Conservation (phyloP, 495 filamentous ascomycete species). For the Xylaria bambusicola region DNA sequence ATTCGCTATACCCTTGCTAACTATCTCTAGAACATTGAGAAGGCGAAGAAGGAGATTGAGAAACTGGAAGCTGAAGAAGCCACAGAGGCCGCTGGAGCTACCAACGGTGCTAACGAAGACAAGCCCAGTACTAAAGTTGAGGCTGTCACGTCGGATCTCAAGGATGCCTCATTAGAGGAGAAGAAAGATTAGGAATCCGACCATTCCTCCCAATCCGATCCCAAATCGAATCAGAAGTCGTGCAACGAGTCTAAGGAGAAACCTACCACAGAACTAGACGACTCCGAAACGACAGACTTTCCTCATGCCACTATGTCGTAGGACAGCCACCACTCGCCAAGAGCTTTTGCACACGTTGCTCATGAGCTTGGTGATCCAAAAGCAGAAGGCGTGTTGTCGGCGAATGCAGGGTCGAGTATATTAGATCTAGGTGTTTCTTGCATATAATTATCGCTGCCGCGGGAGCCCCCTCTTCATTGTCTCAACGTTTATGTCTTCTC, state of each 20-base stretch:
- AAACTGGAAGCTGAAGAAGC: constrained; percentile 59
- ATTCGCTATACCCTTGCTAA: constrained; percentile 41
- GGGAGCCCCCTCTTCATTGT: constrained; percentile 3
- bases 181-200: constrained; percentile 58
- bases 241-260: neutral
- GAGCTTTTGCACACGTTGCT: neutral
- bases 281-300: neutral
- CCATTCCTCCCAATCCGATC: neutral
- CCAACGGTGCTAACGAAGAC: constrained; percentile 43
- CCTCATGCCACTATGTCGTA: neutral
- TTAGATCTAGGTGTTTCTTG: constrained; percentile 8
- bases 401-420: neutral
- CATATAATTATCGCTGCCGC: constrained; percentile 6
- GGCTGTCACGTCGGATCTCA: constrained; percentile 61
- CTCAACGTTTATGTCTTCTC: neutral
- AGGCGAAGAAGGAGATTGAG: constrained; percentile 66
- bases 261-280: neutral
- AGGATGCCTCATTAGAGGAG: constrained; percentile 69
- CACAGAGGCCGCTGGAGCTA: constrained; percentile 35
- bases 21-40: constrained; percentile 78
- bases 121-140: constrained; percentile 42
- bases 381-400: constrained; percentile 1
- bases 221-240: neutral
- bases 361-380: neutral
- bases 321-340: constrained; percentile 1